Conservation (phyloP, 2,329 filamentous ascomycete genomes). For the Gnomoniopsis smithogilvyi region DNA sequence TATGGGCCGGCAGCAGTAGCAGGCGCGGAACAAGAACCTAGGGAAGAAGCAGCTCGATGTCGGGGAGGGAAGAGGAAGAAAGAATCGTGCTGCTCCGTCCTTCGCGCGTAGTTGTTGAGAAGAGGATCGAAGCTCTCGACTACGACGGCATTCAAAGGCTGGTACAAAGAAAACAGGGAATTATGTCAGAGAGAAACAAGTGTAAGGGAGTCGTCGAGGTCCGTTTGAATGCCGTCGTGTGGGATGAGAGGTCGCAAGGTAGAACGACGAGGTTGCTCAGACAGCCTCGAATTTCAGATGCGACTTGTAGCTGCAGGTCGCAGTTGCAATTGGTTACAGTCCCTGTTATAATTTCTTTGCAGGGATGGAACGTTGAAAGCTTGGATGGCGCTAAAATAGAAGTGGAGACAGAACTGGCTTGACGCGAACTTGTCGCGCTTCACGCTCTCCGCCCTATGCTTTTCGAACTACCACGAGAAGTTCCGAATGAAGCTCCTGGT, state of each 20-base stretch:
- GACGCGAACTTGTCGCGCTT: constrained; percentile 25
- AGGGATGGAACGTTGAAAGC: constrained; percentile 8
- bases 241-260: background rate
- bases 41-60: background rate
- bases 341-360: constrained; percentile 20
- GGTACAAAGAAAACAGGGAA: background rate
- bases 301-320: background rate
- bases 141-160: background rate
- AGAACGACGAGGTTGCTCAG: background rate
- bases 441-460: too few relatives aligned
- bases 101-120: background rate
- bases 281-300: background rate
- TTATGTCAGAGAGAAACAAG: background rate
- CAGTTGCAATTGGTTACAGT: constrained; percentile 2
- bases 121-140: background rate
- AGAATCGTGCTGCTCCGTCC: background rate
- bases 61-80: background rate
- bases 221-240: background rate
- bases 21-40: background rate
- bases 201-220: background rate
- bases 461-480: too few relatives aligned
- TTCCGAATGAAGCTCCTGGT: too few relatives aligned
- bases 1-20: background rate
- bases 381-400: constrained; percentile 17
- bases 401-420: constrained; percentile 1